Evolutionary conservation across 2,329 filamentous ascomycete genomes (phyloP).

Genomic region (Arthrobotrys sinensis): DNA sequence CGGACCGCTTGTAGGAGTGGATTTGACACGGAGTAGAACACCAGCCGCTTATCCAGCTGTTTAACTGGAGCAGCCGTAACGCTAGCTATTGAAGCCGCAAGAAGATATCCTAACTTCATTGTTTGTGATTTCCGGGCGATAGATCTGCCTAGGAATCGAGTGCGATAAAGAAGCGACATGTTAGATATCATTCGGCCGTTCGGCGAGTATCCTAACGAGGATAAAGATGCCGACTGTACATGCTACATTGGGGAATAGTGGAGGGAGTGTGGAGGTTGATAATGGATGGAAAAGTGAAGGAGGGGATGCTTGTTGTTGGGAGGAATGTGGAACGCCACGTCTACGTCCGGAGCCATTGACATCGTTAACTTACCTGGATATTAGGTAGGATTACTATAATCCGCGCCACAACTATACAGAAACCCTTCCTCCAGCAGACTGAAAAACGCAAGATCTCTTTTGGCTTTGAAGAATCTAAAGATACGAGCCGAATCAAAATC

Average conservation of each 20-base stretch:
- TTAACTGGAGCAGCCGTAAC: constrained; percentile 13
- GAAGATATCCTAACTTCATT: constrained; percentile 1
- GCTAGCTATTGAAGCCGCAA: constrained; percentile 14
- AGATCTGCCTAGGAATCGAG: constrained; percentile 8
- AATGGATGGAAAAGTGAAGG: neutral
- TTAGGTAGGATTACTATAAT: neutral
- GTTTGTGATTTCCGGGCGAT: neutral
- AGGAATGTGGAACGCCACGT: too few species aligned
- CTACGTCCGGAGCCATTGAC: too few species aligned
- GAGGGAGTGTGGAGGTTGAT: neutral
- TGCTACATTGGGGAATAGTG: neutral
- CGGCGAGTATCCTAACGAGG: neutral
- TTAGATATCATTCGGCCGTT: neutral
- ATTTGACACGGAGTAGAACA: constrained; percentile 2
- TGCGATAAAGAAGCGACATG: neutral
- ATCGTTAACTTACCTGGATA: too few species aligned
- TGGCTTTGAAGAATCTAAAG: neutral
- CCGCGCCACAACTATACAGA: neutral
- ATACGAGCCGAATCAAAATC: neutral
- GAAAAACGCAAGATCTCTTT: neutral
- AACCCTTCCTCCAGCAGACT: neutral
- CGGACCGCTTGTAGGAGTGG: constrained; percentile 2
- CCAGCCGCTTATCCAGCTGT: neutral
- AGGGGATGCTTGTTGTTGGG: too few species aligned
- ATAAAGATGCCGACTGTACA: neutral